Evolutionary conservation across 495 filamentous ascomycete genomes (phyloP).

Genomic region (Xylaria sp.): DNA sequence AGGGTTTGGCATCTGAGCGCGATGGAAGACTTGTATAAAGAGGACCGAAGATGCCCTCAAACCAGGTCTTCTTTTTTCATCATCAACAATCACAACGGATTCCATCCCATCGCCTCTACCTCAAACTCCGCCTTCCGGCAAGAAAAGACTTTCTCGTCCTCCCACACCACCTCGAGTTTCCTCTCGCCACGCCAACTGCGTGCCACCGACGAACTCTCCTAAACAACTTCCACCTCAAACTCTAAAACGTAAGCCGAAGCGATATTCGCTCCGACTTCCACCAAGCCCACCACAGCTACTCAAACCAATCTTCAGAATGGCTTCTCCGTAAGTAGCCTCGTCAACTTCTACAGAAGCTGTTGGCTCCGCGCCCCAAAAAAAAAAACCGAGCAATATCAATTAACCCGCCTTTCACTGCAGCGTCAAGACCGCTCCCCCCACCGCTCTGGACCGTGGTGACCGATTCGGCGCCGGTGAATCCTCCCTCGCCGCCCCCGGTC

Average conservation of each 20-base stretch:
- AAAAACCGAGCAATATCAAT: neutral
- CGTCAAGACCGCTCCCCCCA: slow-evolving; percentile 29
- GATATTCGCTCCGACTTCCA: slow-evolving; percentile 30
- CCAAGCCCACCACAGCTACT: slow-evolving; percentile 3
- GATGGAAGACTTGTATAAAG: slow-evolving; percentile 35
- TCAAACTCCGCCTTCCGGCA: slow-evolving; percentile 25
- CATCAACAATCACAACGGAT: slow-evolving; percentile 30
- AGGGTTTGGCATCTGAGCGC: slow-evolving; percentile 6
- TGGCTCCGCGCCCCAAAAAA: slow-evolving; percentile 1
- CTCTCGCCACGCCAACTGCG: slow-evolving; percentile 20
- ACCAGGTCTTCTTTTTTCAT: slow-evolving; percentile 19
- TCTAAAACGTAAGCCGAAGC: slow-evolving; percentile 34
- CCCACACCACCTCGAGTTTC: slow-evolving; percentile 29
- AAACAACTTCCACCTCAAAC: slow-evolving; percentile 17
- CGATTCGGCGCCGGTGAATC: slow-evolving; percentile 24
- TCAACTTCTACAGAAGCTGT: neutral
- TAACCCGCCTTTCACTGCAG: slow-evolving; percentile 21
- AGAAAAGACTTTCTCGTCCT: slow-evolving; percentile 29
- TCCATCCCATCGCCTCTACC: slow-evolving; percentile 14
- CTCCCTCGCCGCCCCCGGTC: slow-evolving; percentile 22
- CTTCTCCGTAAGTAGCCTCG: slow-evolving; percentile 38
- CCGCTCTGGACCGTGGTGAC: slow-evolving; percentile 27
- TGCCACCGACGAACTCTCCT: slow-evolving; percentile 12
- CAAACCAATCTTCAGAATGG: slow-evolving; percentile 33
- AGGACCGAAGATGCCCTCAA: slow-evolving; percentile 13